A percentile compares a stretch with the other conserved stretches of the same genome.
phyloP scores from a whole-genome alignment of 2,329 filamentous ascomycete genomes.

The Cordyceps fumosorosea region DNA sequence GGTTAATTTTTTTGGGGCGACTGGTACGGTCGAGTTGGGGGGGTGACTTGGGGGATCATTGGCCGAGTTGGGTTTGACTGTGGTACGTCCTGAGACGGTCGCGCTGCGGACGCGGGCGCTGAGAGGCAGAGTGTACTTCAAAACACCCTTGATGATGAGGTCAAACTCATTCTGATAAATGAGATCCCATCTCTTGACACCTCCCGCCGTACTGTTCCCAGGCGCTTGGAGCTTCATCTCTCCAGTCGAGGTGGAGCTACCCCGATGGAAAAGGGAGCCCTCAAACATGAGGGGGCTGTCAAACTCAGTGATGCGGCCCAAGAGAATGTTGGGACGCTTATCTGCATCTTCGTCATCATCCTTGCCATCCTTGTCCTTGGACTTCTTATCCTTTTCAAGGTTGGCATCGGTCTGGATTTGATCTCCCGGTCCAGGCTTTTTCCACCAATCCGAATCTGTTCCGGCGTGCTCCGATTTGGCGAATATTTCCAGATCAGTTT shows the following conservation, averaged over 20 bases:
- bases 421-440: conserved; percentile 16
- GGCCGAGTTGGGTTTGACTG: conserved; percentile 56
- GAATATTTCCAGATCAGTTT: conserved; percentile 87
- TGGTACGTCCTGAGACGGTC: conserved; percentile 52
- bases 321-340: conserved; percentile 67
- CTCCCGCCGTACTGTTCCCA: conserved; percentile 82
- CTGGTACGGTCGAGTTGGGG: conserved; percentile 63
- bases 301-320: conserved; percentile 83
- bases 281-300: conserved; percentile 87
- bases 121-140: conserved; percentile 70
- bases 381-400: conserved; percentile 21
- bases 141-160: conserved; percentile 80
- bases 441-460: conserved; percentile 57
- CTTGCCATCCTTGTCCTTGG: conserved; percentile 27
- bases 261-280: conserved; percentile 76
- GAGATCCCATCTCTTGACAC: conserved; percentile 80
- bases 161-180: conserved; percentile 91
- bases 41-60: conserved; percentile 52
- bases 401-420: conserved; percentile 3
- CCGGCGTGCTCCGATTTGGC: conserved; percentile 88
- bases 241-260: conserved; percentile 65
- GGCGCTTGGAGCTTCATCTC: conserved; percentile 77
- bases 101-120: conserved; percentile 54
- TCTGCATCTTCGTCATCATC: conserved; percentile 48
- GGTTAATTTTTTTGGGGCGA: conserved; percentile 12